phyloP scores from a whole-genome alignment of 75 land plant genomes.

The Selaginella moellendorffii region DNA sequence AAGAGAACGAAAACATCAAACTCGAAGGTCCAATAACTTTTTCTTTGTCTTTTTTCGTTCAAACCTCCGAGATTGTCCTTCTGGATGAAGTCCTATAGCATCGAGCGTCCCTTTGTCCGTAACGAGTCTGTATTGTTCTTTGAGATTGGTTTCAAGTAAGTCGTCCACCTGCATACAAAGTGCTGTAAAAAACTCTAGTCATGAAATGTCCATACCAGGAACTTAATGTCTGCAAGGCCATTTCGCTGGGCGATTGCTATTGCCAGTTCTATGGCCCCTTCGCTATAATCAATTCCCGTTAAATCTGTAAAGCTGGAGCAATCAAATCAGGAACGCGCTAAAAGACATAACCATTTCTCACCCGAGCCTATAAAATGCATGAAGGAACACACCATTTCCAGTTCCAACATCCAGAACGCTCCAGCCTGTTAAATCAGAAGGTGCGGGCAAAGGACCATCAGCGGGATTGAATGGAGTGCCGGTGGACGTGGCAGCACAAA shows the following conservation, averaged over 20 bases:
- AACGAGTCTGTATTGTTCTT: slow-evolving; percentile 52
- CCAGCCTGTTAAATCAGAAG: slow-evolving; percentile 45
- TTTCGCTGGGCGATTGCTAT: slow-evolving; percentile 57
- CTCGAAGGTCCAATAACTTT: not conserved
- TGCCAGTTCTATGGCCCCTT: slow-evolving; percentile 79
- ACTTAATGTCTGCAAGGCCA: slow-evolving; percentile 49
- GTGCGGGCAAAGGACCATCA: slow-evolving; percentile 16
- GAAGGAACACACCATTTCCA: slow-evolving; percentile 94
- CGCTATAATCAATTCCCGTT: slow-evolving; percentile 88
- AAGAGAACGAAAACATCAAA: not conserved
- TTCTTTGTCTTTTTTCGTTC: too few relatives aligned
- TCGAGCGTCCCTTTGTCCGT: slow-evolving; percentile 93
- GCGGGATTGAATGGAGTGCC: slow-evolving; percentile 13
- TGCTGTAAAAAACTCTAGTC: too few relatives aligned
- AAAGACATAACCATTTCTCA: slow-evolving; percentile 8
- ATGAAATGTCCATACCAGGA: slow-evolving; percentile 71
- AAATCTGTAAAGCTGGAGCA: slow-evolving; percentile 70
- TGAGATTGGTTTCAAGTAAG: slow-evolving; percentile 67
- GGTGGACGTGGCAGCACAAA: slow-evolving; percentile 43
- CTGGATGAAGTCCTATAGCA: slow-evolving; percentile 95
- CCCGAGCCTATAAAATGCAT: slow-evolving; percentile 87
- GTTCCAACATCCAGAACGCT: slow-evolving; percentile 94
- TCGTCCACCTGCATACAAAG: slow-evolving; percentile 69
- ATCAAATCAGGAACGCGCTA: too few relatives aligned
- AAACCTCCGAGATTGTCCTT: slow-evolving; percentile 79